Conservation (phyloP, 2,329 filamentous ascomycete species). For the Fusarium heterosporum region DNA sequence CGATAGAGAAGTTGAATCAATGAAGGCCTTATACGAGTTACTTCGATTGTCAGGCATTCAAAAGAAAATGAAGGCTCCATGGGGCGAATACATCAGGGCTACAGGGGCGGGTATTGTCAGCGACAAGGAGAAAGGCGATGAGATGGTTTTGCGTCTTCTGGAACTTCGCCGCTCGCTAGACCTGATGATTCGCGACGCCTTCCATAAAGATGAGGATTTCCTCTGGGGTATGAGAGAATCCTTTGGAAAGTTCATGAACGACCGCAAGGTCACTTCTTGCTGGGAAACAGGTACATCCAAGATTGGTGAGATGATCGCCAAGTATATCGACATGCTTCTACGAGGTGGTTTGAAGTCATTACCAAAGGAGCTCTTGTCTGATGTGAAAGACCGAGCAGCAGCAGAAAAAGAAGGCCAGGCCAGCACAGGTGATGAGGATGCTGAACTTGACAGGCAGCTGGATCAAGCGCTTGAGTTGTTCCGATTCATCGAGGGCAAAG, state of each 20-base stretch:
- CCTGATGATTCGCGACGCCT: slow-evolving; percentile 79
- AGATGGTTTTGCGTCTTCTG: slow-evolving; percentile 88
- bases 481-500: slow-evolving; percentile 96
- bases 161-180: slow-evolving; percentile 85
- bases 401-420: slow-evolving; percentile 73
- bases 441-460: slow-evolving; percentile 89
- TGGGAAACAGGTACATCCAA: slow-evolving; percentile 90
- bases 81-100: slow-evolving; percentile 81
- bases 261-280: slow-evolving; percentile 76
- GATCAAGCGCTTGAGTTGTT: slow-evolving; percentile 95
- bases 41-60: slow-evolving; percentile 79
- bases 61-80: slow-evolving; percentile 75
- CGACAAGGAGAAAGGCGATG: slow-evolving; percentile 79
- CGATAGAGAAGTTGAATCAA: slow-evolving; percentile 73
- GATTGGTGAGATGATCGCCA: slow-evolving; percentile 98
- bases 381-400: slow-evolving; percentile 66
- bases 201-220: slow-evolving; percentile 81
- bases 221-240: slow-evolving; percentile 83
- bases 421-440: slow-evolving; percentile 85
- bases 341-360: slow-evolving; percentile 88
- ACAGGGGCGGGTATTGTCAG: slow-evolving; percentile 83
- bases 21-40: slow-evolving; percentile 82
- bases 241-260: slow-evolving; percentile 93
- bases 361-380: slow-evolving; percentile 74
- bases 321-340: slow-evolving; percentile 91